Evolutionary conservation across 371 early-diverging fungal species (phyloP), one percentile per base, ranked within the genome.

Genomic region (Vittaforma corneae): DNA sequence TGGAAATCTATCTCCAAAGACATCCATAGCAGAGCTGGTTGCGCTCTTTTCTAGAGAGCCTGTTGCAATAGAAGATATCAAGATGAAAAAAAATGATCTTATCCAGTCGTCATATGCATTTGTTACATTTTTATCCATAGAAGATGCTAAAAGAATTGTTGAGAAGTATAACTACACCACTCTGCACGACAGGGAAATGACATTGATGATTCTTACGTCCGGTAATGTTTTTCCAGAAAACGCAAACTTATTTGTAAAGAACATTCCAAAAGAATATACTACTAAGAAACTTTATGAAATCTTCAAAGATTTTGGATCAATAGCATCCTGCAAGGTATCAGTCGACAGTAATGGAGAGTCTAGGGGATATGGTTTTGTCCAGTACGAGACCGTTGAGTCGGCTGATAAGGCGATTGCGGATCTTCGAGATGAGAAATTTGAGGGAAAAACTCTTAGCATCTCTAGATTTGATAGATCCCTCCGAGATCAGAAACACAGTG

Each of bases 211-310:
- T 6, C 72, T 68, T 61, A 40, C 35, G n/a, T 48, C 62, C 1
- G 57, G 73, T 24, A 70, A 74, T 52, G 57, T 34, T 16, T 44
- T 50, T 4, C 61, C 63, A 6, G 64, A 61, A 24, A 65, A 74
- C 29, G 93, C 92, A 68, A 98, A 98, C 83, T 86, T 98, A 75
- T 92, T 98, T 81, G 95, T 98, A 84, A 97, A 97, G 85, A 96
- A 97, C 86, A 83, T 98, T 46, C 69, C 81, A 20, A 59, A 62
- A 14, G 62, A 67, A 28, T 65, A 67, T 32, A 74, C 68, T 42
- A 60, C 73, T 71, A 65, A 89, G 82, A 89, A 95, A 61, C 87
- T 97, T 52, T 90, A 93, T 81, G 96, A 96, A 79, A 94, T 96
- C 60, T 98, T 98, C 82, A 85, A 88, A 45, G 88, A 92, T 48